phyloP scores from a whole-genome alignment of 2,329 filamentous ascomycete species.

The Fusarium illudens region DNA sequence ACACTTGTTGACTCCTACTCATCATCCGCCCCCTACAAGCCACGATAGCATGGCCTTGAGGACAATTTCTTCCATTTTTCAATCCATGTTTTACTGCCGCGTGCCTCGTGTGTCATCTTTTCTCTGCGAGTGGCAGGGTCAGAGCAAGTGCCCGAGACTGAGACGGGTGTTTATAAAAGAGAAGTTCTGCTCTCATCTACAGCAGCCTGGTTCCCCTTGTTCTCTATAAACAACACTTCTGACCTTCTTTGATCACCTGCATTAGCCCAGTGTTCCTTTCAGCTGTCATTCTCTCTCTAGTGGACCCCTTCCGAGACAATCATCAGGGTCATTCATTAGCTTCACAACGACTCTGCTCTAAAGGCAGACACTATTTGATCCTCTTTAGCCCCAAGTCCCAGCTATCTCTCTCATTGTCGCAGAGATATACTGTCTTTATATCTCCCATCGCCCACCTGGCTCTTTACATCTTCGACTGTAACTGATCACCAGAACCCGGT shows the following conservation, averaged over 20 bases:
- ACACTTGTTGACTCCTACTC: slow-evolving; percentile 20
- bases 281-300: slow-evolving; percentile 34
- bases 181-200: not conserved
- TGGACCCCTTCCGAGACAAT: slow-evolving; percentile 34
- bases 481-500: not conserved
- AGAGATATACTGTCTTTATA: slow-evolving; percentile 16
- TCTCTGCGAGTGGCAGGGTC: not conserved
- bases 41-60: slow-evolving; percentile 17
- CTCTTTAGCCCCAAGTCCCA: slow-evolving; percentile 5
- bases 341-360: slow-evolving; percentile 5
- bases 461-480: not conserved
- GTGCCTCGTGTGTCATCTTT: slow-evolving; percentile 10
- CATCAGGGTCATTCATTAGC: slow-evolving; percentile 33
- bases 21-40: slow-evolving; percentile 30
- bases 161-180: slow-evolving; percentile 15
- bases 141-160: slow-evolving; percentile 8
- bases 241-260: slow-evolving; percentile 44
- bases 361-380: slow-evolving; percentile 20
- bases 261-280: slow-evolving; percentile 34
- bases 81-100: slow-evolving; percentile 1
- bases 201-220: slow-evolving; percentile 9
- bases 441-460: slow-evolving; percentile 4
- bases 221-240: slow-evolving; percentile 15
- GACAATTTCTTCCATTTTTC: not conserved
- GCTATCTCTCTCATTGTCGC: not conserved